These are phyloP conservation scores for Saprolegnia diclina DNA, from an alignment of 352 stramenopile genomes.

Conservation along the genomic window DNA sequence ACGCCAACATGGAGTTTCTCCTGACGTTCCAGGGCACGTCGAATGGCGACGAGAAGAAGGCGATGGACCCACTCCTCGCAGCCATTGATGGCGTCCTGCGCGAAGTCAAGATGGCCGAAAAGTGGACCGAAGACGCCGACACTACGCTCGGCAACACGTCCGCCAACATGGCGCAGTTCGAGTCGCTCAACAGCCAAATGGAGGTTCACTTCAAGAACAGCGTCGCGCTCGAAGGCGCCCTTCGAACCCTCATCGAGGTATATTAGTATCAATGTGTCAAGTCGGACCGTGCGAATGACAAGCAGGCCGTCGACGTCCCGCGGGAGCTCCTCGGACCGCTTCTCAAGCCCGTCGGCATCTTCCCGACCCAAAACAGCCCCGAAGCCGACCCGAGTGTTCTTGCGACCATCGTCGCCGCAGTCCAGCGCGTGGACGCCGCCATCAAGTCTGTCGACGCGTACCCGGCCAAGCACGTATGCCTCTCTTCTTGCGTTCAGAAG, in stretches of 20 bases:
- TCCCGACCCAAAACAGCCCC: slow-evolving; percentile 35
- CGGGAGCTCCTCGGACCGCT: slow-evolving; percentile 51
- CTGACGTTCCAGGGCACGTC: slow-evolving; percentile 47
- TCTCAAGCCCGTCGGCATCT: slow-evolving; percentile 43
- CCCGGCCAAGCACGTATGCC: slow-evolving; percentile 43
- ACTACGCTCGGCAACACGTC: slow-evolving; percentile 55
- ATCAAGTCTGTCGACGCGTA: slow-evolving; percentile 53
- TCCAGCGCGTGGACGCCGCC: slow-evolving; percentile 42
- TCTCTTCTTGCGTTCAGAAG: no score
- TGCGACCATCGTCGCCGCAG: slow-evolving; percentile 37
- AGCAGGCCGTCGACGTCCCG: slow-evolving; percentile 42
- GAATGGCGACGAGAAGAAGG: slow-evolving; percentile 28
- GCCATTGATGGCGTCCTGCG: slow-evolving; percentile 48
- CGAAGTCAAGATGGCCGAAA: slow-evolving; percentile 39
- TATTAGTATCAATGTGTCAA: neutral
- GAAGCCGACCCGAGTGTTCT: slow-evolving; percentile 23
- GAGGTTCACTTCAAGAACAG: slow-evolving; percentile 79
- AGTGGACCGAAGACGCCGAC: slow-evolving; percentile 58
- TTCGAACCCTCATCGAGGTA: slow-evolving; percentile 42
- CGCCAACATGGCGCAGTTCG: slow-evolving; percentile 68
- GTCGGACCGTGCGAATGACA: neutral
- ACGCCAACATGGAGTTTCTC: slow-evolving; percentile 72
- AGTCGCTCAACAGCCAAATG: slow-evolving; percentile 71
- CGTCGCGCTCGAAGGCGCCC: slow-evolving; percentile 49
- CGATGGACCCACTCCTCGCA: slow-evolving; percentile 53